Base-by-base conservation (phyloP, 345 rosid genomes). In the Balakata baccata region DNA sequence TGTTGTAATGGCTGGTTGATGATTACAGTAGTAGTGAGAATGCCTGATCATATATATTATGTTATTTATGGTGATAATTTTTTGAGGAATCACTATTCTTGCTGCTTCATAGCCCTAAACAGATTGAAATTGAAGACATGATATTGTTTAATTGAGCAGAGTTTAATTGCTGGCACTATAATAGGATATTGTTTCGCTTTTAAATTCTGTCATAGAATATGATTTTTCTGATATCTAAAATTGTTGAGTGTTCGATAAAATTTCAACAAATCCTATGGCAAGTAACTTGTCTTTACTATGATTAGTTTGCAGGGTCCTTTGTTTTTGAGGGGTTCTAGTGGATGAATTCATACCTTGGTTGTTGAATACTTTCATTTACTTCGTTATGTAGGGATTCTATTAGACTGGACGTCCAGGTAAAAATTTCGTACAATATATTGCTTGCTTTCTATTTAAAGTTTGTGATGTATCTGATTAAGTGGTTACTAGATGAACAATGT, bases 261-360 rank as follows among this genome's bases (percentile, higher is more conserved):
- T 10, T 6, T 22, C 18, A 11, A 25, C 10, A 6, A 64, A 54
- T 52, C 34, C n/a, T 65, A 41, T 57, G 20, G 75, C 14, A 62
- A 52, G 10, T 54, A 71, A 66, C 61, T 52, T 45, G 22, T 54
- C 39, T 46, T 69, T 74, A 34, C 53, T 52, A 8, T 47, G 47
- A 39, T 38, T 34, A 80, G 83, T 58, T 76, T 80, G 76, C 74
- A 68, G 70, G 80, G 83, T 47, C 73, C 83, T 61, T 58, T 80
- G 71, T 25, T 73, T 51, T 1, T 49, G 41, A 72, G 60, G 63
- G 63, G 18, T 68, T 72, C 77, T 47, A 11, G 16, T 41, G 38
- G 20, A 59, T 80, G 83, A 80, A 61, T 49, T 2, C 70, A 38
- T 39, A 68, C 77, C 5, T 18, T 68, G 41, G 77, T 69, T 64